These are phyloP conservation scores for Agapanthus africanus DNA, from an alignment of 106 monocot species.

Conservation along the genomic window DNA sequence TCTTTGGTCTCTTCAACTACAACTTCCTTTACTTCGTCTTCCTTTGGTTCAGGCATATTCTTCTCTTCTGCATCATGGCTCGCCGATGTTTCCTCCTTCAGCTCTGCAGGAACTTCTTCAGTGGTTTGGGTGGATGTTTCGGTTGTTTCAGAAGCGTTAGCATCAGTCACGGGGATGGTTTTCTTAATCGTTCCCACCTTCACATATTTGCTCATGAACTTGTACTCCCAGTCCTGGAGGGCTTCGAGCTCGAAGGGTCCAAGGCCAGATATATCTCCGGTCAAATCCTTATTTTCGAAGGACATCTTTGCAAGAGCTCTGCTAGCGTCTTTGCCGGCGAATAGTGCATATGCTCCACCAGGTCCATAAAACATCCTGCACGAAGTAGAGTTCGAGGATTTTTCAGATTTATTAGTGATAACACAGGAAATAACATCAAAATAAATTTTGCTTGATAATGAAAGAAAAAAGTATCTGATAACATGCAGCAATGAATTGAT, in stretches of 20 bases:
- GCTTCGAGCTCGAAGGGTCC: constrained; percentile 75
- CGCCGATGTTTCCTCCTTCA: neutral
- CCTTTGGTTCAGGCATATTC: neutral
- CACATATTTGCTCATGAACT: constrained; percentile 80
- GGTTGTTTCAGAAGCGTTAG: constrained; percentile 5
- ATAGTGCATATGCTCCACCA: constrained; percentile 80
- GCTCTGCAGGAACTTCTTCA: constrained; percentile 11
- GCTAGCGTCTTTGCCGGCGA: constrained; percentile 82
- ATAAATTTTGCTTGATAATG: too few species aligned
- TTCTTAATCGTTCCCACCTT: constrained; percentile 79
- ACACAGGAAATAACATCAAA: too few species aligned
- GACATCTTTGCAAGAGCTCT: constrained; percentile 92
- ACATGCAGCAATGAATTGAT: too few species aligned
- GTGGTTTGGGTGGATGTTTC: neutral
- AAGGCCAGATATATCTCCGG: constrained; percentile 66
- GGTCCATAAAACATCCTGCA: constrained; percentile 90
- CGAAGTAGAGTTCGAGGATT: too few species aligned
- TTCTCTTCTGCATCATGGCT: neutral
- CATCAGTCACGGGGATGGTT: constrained; percentile 16
- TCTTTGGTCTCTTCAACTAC: neutral
- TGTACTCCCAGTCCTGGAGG: constrained; percentile 88
- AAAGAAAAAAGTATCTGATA: too few species aligned
- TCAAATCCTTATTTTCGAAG: constrained; percentile 66
- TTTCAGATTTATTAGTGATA: too few species aligned
- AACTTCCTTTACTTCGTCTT: too few species aligned